These are phyloP conservation scores for Ballota nigra DNA, from an alignment of 257 asterid species.

Conservation along the genomic window DNA sequence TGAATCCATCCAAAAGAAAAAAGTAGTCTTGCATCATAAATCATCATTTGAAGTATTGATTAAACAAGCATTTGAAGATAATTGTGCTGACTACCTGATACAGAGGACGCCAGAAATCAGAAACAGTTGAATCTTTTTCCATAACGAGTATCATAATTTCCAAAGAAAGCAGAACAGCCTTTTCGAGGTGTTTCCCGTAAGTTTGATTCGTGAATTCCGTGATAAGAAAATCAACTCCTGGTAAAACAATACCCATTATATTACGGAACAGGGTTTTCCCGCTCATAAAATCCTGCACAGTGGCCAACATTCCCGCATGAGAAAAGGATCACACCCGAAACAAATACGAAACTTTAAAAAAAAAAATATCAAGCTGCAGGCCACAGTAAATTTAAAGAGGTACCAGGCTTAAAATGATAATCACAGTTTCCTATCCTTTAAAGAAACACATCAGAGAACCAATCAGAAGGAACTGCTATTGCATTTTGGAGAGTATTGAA, in stretches of 20 bases:
- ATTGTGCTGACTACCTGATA: conserved; percentile 58
- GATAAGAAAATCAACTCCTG: conserved; percentile 74
- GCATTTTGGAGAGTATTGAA: background rate
- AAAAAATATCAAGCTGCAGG: conserved; percentile 10
- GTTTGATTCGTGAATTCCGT: conserved; percentile 67
- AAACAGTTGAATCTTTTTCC: conserved; percentile 74
- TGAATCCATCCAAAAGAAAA: conserved; percentile 9
- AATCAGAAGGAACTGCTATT: background rate
- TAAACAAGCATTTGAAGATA: conserved; percentile 13
- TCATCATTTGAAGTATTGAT: conserved; percentile 2
- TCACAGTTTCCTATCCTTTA: conserved; percentile 2
- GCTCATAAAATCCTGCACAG: conserved; percentile 90
- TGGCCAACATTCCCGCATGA: conserved; percentile 20
- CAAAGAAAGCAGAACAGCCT: conserved; percentile 75
- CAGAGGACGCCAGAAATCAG: conserved; percentile 87
- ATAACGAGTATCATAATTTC: conserved; percentile 76
- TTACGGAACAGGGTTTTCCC: conserved; percentile 85
- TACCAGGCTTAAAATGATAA: background rate
- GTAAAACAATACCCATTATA: conserved; percentile 70
- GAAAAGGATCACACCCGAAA: background rate
- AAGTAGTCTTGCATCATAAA: background rate
- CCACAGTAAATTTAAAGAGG: background rate
- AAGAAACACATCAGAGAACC: conserved; percentile 4
- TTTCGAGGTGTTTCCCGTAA: conserved; percentile 78
- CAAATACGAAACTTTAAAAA: conserved; percentile 2